Evolutionary conservation across 1,139 yeast species (phyloP).

Genomic region (Hemisphaericaspora xylofermentans): DNA sequence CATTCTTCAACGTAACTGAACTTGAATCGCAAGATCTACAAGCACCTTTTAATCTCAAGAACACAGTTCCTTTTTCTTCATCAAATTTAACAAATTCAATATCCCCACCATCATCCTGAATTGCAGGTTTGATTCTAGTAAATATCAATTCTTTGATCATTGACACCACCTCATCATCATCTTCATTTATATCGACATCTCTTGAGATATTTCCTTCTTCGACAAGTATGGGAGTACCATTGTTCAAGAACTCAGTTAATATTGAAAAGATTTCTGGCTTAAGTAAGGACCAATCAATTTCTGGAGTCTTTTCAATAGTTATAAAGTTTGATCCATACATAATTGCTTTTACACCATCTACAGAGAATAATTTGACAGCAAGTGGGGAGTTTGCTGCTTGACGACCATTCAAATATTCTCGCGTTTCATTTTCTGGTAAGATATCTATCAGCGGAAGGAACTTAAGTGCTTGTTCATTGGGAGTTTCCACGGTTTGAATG

Average conservation of each 20-base stretch:
- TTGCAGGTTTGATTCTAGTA: constrained; percentile 94
- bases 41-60: constrained; percentile 69
- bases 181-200: constrained; percentile 49
- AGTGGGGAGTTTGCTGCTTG: constrained; percentile 57
- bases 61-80: constrained; percentile 64
- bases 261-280: constrained; percentile 88
- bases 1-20: constrained; percentile 72
- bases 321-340: constrained; percentile 67
- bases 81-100: constrained; percentile 69
- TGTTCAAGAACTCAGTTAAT: constrained; percentile 77
- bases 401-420: constrained; percentile 54
- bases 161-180: constrained; percentile 76
- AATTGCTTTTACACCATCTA: constrained; percentile 52
- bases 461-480: constrained; percentile 49
- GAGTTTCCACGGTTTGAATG: constrained; percentile 45
- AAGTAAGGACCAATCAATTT: constrained; percentile 68
- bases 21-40: constrained; percentile 79
- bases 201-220: constrained; percentile 26
- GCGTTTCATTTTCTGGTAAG: constrained; percentile 46
- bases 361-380: constrained; percentile 50
- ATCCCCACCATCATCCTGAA: constrained; percentile 85
- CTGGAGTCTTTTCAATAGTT: constrained; percentile 71
- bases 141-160: constrained; percentile 92
- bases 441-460: constrained; percentile 43
- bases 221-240: constrained; percentile 64